Percentiles rank a stretch among this genome's conserved stretches.
phyloP scores from a whole-genome alignment of 305 asterid genomes.

The Fraxinus albicans region DNA sequence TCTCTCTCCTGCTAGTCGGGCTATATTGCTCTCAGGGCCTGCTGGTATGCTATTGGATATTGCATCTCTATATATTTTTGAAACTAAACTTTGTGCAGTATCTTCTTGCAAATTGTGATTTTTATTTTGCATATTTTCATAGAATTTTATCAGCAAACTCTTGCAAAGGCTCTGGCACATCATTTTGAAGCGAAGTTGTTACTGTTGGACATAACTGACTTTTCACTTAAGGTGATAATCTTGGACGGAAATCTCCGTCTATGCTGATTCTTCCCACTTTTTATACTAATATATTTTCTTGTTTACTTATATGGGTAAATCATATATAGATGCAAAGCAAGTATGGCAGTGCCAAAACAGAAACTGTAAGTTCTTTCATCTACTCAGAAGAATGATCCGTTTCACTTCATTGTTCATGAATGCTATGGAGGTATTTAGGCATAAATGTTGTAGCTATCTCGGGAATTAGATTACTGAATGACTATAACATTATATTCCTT shows the following conservation, averaged over 20 bases:
- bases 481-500: background rate
- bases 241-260: conserved; percentile 17
- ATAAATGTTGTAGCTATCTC: background rate
- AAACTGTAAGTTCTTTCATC: conserved; percentile 48
- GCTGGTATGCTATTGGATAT: conserved; percentile 50
- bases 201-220: conserved; percentile 68
- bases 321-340: conserved; percentile 78
- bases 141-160: conserved; percentile 78
- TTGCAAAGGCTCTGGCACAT: conserved; percentile 85
- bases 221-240: conserved; percentile 66
- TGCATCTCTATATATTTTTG: background rate
- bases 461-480: background rate
- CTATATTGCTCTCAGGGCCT: conserved; percentile 88
- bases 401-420: conserved; percentile 12
- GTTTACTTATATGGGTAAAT: conserved; percentile 23
- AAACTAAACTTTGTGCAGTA: conserved; percentile 2
- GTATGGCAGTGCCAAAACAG: conserved; percentile 66
- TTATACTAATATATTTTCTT: conserved; percentile 27
- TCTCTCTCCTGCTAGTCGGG: conserved; percentile 92
- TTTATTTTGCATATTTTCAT: conserved; percentile 12
- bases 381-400: background rate
- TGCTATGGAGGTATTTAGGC: background rate
- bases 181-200: conserved; percentile 73
- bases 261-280: conserved; percentile 2
- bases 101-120: background rate